phyloP scores from a whole-genome alignment of 169 alveolate genomes.

The Amoebophrya sp. region DNA sequence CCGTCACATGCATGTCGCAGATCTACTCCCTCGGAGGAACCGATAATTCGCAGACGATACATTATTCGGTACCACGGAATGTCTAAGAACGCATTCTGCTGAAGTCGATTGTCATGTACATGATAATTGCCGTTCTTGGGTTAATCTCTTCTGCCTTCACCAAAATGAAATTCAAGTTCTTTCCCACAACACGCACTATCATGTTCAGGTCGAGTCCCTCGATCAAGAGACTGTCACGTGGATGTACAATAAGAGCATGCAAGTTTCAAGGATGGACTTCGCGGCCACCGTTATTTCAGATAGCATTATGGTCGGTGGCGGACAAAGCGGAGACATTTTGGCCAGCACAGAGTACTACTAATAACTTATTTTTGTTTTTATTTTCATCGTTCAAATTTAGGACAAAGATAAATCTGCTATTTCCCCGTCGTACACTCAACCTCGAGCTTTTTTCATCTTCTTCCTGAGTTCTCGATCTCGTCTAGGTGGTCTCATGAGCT shows the following conservation, averaged over 20 bases:
- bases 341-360: not conserved
- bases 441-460: not conserved
- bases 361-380: not conserved
- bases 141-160: no score
- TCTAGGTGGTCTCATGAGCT: not conserved
- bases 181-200: constrained; percentile 26
- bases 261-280: constrained; percentile 39
- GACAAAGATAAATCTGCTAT: not conserved
- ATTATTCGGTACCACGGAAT: constrained; percentile 58
- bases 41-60: constrained; percentile 61
- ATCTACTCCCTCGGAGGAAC: constrained; percentile 68
- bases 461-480: not conserved
- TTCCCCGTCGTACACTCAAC: not conserved
- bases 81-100: no score
- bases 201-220: not conserved
- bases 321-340: not conserved
- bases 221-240: constrained; percentile 25
- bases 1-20: constrained; percentile 59
- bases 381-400: not conserved
- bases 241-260: constrained; percentile 37
- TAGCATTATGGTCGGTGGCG: not conserved
- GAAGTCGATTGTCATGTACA: no score
- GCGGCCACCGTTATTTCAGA: constrained; percentile 36
- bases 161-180: not conserved
- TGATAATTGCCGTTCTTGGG: no score